phyloP scores from a whole-genome alignment of 345 rosid species.

The Trapa incisa region DNA sequence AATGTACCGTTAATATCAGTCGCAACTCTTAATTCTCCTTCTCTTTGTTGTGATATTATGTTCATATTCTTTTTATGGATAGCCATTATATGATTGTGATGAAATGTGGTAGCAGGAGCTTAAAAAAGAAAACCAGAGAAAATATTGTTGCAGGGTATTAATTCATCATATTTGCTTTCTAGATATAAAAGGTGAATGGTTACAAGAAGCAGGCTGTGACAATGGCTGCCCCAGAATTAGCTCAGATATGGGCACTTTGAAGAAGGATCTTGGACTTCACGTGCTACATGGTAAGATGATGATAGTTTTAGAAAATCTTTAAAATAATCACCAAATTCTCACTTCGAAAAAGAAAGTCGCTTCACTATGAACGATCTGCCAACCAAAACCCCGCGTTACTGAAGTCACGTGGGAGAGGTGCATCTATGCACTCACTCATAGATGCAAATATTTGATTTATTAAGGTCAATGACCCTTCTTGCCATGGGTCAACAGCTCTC shows the following conservation, averaged over 20 bases:
- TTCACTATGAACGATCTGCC: no score
- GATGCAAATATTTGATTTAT: no score
- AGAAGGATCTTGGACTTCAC: background rate
- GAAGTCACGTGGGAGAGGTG: no score
- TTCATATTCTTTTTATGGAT: background rate
- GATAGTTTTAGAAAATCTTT: background rate
- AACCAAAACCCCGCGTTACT: no score
- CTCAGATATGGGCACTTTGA: background rate
- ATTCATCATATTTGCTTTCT: background rate
- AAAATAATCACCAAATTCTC: no score
- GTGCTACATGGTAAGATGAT: background rate
- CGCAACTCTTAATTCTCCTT: background rate
- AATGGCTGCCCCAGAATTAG: background rate
- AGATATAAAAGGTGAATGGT: background rate
- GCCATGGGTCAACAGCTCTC: background rate
- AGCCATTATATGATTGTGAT: background rate
- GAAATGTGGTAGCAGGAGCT: background rate
- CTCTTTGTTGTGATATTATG: background rate
- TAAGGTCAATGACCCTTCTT: background rate
- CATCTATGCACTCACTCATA: no score
- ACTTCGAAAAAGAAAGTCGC: no score
- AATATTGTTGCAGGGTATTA: background rate
- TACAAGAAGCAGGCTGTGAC: background rate
- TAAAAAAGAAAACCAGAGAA: background rate
- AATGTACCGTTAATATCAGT: no score